These are phyloP conservation scores for Claviceps africana DNA, from an alignment of 2,329 filamentous ascomycete species.

Conservation along the genomic window DNA sequence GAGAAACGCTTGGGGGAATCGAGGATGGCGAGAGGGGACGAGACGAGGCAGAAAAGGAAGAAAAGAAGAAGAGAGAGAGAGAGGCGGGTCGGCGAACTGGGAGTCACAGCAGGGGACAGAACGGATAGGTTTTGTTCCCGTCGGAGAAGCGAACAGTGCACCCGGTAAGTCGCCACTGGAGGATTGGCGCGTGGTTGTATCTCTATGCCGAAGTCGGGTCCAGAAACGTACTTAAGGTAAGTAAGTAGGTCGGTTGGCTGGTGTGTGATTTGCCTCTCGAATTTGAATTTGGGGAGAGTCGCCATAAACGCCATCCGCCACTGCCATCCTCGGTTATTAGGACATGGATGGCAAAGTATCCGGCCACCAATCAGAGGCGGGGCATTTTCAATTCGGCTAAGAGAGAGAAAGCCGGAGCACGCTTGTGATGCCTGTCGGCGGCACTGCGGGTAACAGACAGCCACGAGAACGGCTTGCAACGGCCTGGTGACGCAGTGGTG, in stretches of 20 bases:
- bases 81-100: neutral
- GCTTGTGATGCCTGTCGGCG: slow-evolving; percentile 1
- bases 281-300: slow-evolving; percentile 3
- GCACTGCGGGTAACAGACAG: slow-evolving; percentile 4
- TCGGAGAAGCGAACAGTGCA: neutral
- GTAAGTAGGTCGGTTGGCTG: neutral
- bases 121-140: neutral
- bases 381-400: slow-evolving; percentile 19
- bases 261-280: slow-evolving; percentile 2
- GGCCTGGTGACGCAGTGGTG: neutral
- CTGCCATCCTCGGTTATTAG: slow-evolving; percentile 11
- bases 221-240: neutral
- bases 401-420: slow-evolving; percentile 14
- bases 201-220: neutral
- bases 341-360: slow-evolving; percentile 2
- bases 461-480: neutral
- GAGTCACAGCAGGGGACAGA: neutral
- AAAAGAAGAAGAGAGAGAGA: neutral
- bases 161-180: neutral
- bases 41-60: neutral
- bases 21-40: neutral
- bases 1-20: neutral
- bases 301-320: too few relatives aligned
- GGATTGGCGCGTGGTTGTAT: slow-evolving; percentile 1
- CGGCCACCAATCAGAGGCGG: slow-evolving; percentile 7